These are phyloP conservation scores for Wallacemonas sp. DNA, from an alignment of 208 protist species.

Conservation along the genomic window DNA sequence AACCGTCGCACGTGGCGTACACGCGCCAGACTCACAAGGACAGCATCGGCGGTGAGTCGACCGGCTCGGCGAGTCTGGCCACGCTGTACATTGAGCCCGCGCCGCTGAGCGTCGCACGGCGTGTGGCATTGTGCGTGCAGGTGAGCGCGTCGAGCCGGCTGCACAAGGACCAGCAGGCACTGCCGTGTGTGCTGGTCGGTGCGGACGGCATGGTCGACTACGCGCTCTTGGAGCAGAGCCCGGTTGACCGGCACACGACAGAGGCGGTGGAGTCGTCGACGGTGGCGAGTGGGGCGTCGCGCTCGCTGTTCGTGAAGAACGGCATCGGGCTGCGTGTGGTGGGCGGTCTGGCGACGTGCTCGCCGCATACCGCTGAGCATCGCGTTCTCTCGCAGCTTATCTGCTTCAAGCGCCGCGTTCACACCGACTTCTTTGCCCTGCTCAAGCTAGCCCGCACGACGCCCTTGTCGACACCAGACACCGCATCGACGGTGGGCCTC, in stretches of 20 bases:
- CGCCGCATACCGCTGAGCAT: constrained; percentile 30
- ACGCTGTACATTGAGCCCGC: constrained; percentile 8
- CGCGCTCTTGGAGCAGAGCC: constrained; percentile 39
- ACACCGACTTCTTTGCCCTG: constrained; percentile 66
- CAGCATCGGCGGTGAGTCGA: background rate
- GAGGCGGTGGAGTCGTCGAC: too few species aligned
- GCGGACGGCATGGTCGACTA: constrained; percentile 65
- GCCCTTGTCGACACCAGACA: background rate
- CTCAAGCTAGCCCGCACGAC: constrained; percentile 20
- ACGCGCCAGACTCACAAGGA: too few species aligned
- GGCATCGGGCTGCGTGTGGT: constrained; percentile 49
- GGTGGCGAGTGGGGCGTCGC: too few species aligned
- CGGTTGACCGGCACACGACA: too few species aligned
- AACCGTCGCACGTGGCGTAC: too few species aligned
- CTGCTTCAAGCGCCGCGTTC: constrained; percentile 51
- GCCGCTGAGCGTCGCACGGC: constrained; percentile 49
- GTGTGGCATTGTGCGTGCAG: constrained; percentile 52
- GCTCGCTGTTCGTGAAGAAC: background rate
- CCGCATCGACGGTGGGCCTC: background rate
- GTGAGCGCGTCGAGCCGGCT: constrained; percentile 14
- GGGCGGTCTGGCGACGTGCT: constrained; percentile 36
- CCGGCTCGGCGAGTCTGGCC: background rate
- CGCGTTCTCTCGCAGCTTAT: constrained; percentile 53
- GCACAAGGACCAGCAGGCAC: constrained; percentile 15
- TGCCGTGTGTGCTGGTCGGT: constrained; percentile 51